phyloP scores from a whole-genome alignment of 805 yeast genomes.

The Candida pseudoglaebosa region DNA sequence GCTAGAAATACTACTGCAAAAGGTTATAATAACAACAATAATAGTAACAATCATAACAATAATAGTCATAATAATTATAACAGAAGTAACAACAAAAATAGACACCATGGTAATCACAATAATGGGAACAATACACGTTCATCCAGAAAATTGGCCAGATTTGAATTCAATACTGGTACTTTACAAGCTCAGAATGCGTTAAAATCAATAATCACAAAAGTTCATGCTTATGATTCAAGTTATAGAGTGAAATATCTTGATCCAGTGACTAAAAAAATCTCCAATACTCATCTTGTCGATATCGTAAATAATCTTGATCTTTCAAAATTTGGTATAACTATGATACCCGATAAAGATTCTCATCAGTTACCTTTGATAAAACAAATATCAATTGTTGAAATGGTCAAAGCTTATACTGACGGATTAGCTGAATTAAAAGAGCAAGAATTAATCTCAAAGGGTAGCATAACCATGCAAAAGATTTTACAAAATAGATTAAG shows the following conservation, averaged over 20 bases:
- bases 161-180: slow-evolving; percentile 22
- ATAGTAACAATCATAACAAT: neutral
- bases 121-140: neutral
- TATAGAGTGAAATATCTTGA: slow-evolving; percentile 26
- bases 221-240: slow-evolving; percentile 14
- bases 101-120: neutral
- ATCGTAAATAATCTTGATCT: slow-evolving; percentile 29
- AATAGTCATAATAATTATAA: no score
- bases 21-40: neutral
- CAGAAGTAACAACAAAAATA: neutral
- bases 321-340: slow-evolving; percentile 18
- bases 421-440: slow-evolving; percentile 30
- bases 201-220: slow-evolving; percentile 19
- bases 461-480: slow-evolving; percentile 28
- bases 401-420: slow-evolving; percentile 30
- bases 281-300: slow-evolving; percentile 23
- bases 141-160: slow-evolving; percentile 11
- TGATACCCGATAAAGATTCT: slow-evolving; percentile 18
- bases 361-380: slow-evolving; percentile 24
- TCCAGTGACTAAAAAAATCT: slow-evolving; percentile 19
- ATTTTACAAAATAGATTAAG: slow-evolving; percentile 24
- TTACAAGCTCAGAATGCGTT: slow-evolving; percentile 26
- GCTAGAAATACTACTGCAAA: neutral
- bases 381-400: slow-evolving; percentile 21
- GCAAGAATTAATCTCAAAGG: slow-evolving; percentile 27